phyloP scores from a whole-genome alignment of 2,329 filamentous ascomycete species.

The Alternaria consortialis region DNA sequence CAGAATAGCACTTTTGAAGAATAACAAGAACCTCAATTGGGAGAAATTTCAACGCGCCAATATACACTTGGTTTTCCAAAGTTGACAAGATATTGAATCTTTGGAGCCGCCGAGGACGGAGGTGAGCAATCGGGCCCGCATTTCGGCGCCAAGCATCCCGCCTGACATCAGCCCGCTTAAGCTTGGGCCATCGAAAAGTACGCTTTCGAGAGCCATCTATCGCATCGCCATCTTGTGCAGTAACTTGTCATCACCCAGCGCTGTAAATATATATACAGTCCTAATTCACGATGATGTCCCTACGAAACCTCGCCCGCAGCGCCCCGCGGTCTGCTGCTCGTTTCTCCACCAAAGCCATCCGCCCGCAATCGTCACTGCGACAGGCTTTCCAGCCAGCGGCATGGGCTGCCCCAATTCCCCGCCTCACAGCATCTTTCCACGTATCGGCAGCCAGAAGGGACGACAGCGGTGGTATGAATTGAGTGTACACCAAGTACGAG shows the following conservation, averaged over 20 bases:
- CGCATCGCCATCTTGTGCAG: slow-evolving; percentile 10
- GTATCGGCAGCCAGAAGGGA: slow-evolving; percentile 51
- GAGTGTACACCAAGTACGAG: not conserved
- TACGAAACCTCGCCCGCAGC: slow-evolving; percentile 56
- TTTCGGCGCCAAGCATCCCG: slow-evolving; percentile 19
- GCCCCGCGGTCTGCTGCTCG: slow-evolving; percentile 55
- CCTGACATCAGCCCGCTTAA: slow-evolving; percentile 28
- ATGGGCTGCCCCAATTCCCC: slow-evolving; percentile 43
- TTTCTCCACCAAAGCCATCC: slow-evolving; percentile 50
- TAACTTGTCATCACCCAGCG: slow-evolving; percentile 8
- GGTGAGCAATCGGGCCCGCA: slow-evolving; percentile 16
- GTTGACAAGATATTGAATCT: not conserved
- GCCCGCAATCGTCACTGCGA: slow-evolving; percentile 49
- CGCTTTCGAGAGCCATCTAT: slow-evolving; percentile 17
- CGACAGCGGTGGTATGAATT: slow-evolving; percentile 39
- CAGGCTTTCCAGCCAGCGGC: slow-evolving; percentile 48
- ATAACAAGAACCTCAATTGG: not conserved
- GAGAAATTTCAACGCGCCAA: not conserved
- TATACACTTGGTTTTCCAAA: not conserved
- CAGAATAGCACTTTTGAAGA: not conserved
- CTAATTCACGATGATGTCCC: slow-evolving; percentile 53
- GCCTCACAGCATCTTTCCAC: slow-evolving; percentile 54
- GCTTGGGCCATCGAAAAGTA: slow-evolving; percentile 36
- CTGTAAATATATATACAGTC: slow-evolving; percentile 1
- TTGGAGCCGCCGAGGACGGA: slow-evolving; percentile 1